A percentile compares a stretch with the other conserved stretches of the same genome.
Evolutionary conservation across 1,284 basidiomycete genomes (phyloP).

Genomic region (Gomphus sp.): DNA sequence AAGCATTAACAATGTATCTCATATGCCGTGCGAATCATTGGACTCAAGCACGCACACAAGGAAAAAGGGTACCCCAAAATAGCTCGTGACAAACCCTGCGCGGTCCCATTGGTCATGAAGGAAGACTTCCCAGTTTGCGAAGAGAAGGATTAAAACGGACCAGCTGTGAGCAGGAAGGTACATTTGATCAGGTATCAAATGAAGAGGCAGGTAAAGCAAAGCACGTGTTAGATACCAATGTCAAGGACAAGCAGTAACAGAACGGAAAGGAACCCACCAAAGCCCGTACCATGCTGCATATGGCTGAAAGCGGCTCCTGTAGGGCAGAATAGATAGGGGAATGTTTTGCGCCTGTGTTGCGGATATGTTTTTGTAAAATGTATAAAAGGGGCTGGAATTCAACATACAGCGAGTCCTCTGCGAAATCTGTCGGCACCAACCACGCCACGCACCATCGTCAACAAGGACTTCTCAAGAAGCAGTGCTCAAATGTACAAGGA

Average conservation of each 20-base stretch:
- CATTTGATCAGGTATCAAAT: background rate
- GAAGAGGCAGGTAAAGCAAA: background rate
- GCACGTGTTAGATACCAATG: background rate
- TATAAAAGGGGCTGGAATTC: too few relatives aligned
- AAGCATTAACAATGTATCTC: background rate
- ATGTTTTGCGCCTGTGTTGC: background rate
- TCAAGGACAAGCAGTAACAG: too few relatives aligned
- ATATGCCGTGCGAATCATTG: background rate
- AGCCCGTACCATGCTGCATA: slow-evolving; percentile 4
- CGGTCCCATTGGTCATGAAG: background rate
- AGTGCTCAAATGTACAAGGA: background rate
- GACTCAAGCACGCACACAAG: background rate
- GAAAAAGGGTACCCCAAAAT: slow-evolving; percentile 1
- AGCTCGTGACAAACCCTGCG: background rate
- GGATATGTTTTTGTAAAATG: background rate
- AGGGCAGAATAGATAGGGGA: background rate
- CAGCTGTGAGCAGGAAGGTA: background rate
- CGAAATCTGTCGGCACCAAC: background rate
- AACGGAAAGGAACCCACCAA: background rate
- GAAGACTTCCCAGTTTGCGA: slow-evolving; percentile 6
- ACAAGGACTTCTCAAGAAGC: background rate
- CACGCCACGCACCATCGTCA: background rate
- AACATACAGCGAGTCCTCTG: background rate
- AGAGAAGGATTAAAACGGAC: background rate
- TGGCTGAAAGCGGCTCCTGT: background rate